A percentile compares a stretch with the other conserved stretches of the same genome.
Evolutionary conservation across 1,139 yeast species (phyloP).

Genomic region (Hansenula anomala): DNA sequence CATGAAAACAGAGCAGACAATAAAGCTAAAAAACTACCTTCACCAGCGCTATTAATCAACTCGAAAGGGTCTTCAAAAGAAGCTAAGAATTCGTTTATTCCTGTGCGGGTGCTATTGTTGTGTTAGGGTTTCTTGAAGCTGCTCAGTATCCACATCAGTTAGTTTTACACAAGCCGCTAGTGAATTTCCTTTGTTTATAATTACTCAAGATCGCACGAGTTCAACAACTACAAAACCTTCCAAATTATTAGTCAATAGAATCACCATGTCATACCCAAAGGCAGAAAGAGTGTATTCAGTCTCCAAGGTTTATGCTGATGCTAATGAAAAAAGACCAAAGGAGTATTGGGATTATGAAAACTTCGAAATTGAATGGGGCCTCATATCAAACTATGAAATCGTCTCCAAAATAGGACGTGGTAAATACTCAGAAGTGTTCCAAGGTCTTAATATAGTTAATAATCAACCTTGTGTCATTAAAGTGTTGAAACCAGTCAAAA

Average conservation of each 20-base stretch:
- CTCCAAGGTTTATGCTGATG: constrained; percentile 78
- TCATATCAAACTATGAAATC: constrained; percentile 78
- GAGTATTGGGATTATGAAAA: constrained; percentile 94
- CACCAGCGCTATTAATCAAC: too few relatives aligned
- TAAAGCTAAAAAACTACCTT: not conserved
- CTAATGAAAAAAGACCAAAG: constrained; percentile 68
- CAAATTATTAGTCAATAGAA: not conserved
- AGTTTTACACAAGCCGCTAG: too few relatives aligned
- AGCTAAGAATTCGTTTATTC: too few relatives aligned
- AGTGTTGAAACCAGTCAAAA: constrained; percentile 93
- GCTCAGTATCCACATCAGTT: too few relatives aligned
- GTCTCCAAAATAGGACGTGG: constrained; percentile 94
- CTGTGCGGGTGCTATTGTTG: too few relatives aligned
- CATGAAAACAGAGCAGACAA: not conserved
- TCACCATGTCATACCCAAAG: constrained; percentile 24
- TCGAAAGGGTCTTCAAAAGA: too few relatives aligned
- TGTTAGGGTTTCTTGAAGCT: too few relatives aligned
- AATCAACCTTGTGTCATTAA: constrained; percentile 71
- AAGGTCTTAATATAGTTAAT: constrained; percentile 60
- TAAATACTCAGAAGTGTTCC: constrained; percentile 94
- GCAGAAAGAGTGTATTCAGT: constrained; percentile 34
- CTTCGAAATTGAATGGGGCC: constrained; percentile 54
- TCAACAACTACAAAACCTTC: not conserved
- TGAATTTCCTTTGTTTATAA: too few relatives aligned
- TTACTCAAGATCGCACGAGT: too few relatives aligned